A percentile compares a stretch with the other conserved stretches of the same genome.
These are phyloP conservation scores for Micractinium conductrix DNA, from an alignment of 139 green algal genomes.

Conservation along the genomic window DNA sequence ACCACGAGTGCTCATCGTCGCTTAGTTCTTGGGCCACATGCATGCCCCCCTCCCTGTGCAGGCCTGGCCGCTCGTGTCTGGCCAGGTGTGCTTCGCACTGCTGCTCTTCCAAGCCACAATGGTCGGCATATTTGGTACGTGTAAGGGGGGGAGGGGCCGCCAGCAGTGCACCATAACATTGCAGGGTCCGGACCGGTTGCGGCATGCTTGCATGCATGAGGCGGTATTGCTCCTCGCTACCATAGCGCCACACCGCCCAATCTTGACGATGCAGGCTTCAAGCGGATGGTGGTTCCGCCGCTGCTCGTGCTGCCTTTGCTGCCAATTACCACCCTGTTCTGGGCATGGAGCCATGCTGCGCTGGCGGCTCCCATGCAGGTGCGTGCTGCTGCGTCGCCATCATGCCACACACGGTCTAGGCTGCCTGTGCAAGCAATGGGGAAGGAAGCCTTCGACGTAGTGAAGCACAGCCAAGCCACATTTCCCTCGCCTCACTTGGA, in stretches of 20 bases:
- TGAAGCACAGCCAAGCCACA: not conserved
- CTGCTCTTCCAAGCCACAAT: slow-evolving; percentile 74
- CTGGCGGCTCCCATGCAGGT: not conserved
- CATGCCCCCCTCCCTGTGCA: slow-evolving; percentile 12
- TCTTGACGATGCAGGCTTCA: not conserved
- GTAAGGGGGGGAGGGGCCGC: too few species aligned
- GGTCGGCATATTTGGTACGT: slow-evolving; percentile 56
- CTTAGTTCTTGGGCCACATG: not conserved
- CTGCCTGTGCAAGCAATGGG: too few species aligned
- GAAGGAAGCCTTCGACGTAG: not conserved
- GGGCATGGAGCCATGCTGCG: not conserved
- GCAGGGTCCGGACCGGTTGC: not conserved
- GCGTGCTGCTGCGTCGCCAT: too few species aligned
- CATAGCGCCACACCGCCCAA: not conserved
- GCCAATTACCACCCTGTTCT: not conserved
- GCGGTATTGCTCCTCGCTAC: not conserved
- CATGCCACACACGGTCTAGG: too few species aligned
- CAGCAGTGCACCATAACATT: too few species aligned
- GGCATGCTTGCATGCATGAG: not conserved
- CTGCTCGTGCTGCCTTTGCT: not conserved
- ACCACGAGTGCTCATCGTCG: too few species aligned
- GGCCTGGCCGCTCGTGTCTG: slow-evolving; percentile 58
- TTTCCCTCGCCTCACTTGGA: too few species aligned
- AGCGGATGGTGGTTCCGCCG: not conserved
- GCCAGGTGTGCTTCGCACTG: slow-evolving; percentile 61